Base-by-base conservation (phyloP, 306 rosid species). In the Dicorynia guianensis region DNA sequence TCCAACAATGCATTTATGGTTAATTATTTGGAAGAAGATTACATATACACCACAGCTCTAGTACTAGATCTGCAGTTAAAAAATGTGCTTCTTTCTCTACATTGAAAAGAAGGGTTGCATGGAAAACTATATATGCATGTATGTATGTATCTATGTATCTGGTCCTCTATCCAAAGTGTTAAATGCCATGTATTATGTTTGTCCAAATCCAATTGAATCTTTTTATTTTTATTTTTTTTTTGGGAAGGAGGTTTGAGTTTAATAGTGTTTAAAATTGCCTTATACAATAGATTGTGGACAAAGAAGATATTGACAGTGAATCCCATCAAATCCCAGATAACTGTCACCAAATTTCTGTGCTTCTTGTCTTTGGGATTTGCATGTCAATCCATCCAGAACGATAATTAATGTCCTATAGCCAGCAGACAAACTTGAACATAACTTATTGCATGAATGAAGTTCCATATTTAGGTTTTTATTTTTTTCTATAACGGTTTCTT, bases 401-500 rank as follows among this genome's bases (percentile, higher is more conserved):
- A 50, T 39, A 20, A 49, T 66, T 19, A 66, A 20, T 53, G 17
- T 83, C 58, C 38, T 30, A 33, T 65, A 49, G 18, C 47, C 15
- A 15, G 59, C 34, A 64, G 60, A 65, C 56, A 49, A 76, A 49
- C n/a, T 7, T 34, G 60, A 67, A 50, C 18, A 25, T 47, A 25
- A 38, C 64, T 46, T 52, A 65, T 70, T 66, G 38, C 58, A 48
- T 54, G 65, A 76, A 9, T n/a, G 42, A 34, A 11, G 18, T 69
- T 40, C 73, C 63, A 52, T 74, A 58, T 79, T 69, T 59, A 59
- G 76, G 76, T 75, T 55, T 75, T 63, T 70, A 15, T 52, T 46
- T 8, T 30, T 12, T 36, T 40, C 42, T 66, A 43, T 34, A 30
- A 52, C 50, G 33, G 59, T 25, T 67, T 58, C 43, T 18, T 74